Conservation (phyloP, 2,329 filamentous ascomycete species). For the Chrysosporium keratinophilum region DNA sequence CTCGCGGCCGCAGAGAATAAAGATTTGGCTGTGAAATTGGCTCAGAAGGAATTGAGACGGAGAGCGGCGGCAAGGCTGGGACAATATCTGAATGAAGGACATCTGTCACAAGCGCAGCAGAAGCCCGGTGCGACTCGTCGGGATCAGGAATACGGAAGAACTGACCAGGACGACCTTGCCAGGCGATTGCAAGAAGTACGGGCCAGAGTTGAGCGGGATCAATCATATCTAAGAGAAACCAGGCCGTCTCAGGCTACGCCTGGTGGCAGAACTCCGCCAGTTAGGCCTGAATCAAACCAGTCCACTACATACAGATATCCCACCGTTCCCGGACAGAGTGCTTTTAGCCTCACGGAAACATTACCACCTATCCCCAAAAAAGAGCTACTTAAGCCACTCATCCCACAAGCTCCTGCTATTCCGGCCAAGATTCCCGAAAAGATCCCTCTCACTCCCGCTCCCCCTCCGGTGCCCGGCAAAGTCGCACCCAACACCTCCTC, state of each 20-base stretch:
- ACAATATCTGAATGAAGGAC: conserved; percentile 2
- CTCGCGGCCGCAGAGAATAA: conserved; percentile 61
- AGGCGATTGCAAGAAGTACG: conserved; percentile 21
- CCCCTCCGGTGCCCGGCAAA: conserved; percentile 17
- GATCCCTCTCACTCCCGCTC: background rate
- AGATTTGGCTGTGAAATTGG: conserved; percentile 66
- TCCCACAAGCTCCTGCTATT: conserved; percentile 25
- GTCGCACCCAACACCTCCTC: background rate
- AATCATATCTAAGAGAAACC: background rate
- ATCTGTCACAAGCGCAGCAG: background rate
- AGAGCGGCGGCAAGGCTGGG: conserved; percentile 34
- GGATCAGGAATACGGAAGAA: background rate
- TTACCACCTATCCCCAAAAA: conserved; percentile 24
- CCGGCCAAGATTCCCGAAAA: conserved; percentile 32
- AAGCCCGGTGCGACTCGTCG: background rate
- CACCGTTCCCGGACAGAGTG: conserved; percentile 31
- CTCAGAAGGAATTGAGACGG: conserved; percentile 59
- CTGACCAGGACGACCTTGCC: conserved; percentile 12
- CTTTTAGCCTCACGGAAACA: conserved; percentile 20
- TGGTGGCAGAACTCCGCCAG: background rate
- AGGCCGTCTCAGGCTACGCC: background rate
- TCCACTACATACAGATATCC: conserved; percentile 33
- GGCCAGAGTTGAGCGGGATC: conserved; percentile 17
- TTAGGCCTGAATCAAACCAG: background rate
- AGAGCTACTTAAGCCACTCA: conserved; percentile 16